Conservation (phyloP, 1,284 basidiomycete genomes). For the Schizophyllum commune region DNA sequence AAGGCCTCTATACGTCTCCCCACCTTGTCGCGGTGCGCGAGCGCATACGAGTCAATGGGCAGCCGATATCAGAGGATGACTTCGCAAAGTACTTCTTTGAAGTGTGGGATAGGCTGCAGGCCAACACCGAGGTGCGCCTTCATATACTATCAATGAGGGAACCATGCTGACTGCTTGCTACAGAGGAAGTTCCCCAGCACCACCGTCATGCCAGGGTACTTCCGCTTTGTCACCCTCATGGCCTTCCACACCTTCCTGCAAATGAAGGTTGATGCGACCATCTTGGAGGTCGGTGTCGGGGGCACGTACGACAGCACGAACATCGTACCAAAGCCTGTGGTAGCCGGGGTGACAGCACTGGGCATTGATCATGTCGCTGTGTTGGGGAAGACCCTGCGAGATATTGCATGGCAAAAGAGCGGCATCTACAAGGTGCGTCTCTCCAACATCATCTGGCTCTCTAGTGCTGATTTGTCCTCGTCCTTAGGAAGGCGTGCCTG, state of each 20-base stretch:
- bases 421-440: constrained; percentile 85
- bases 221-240: constrained; percentile 88
- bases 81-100: constrained; percentile 95
- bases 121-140: constrained; percentile 43
- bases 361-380: constrained; percentile 93
- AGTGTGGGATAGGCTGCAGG: constrained; percentile 85
- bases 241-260: constrained; percentile 89
- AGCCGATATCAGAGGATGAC: constrained; percentile 79
- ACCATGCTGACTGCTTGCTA: background rate
- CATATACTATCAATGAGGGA: constrained; percentile 5
- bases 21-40: constrained; percentile 96
- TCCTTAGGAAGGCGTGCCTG: constrained; percentile 69
- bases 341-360: constrained; percentile 85
- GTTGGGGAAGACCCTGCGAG: constrained; percentile 82
- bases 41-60: constrained; percentile 90
- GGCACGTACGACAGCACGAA: constrained; percentile 96
- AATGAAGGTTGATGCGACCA: constrained; percentile 77
- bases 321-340: constrained; percentile 84
- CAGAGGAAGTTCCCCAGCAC: constrained; percentile 53
- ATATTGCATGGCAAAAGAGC: constrained; percentile 94
- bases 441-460: background rate
- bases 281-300: constrained; percentile 96
- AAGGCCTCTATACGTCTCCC: constrained; percentile 93
- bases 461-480: too few species aligned
- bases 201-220: constrained; percentile 83